A percentile compares a stretch with the other conserved stretches of the same genome.
These are phyloP conservation scores for Phytophthora pini DNA, from an alignment of 352 stramenopile genomes.

Conservation along the genomic window DNA sequence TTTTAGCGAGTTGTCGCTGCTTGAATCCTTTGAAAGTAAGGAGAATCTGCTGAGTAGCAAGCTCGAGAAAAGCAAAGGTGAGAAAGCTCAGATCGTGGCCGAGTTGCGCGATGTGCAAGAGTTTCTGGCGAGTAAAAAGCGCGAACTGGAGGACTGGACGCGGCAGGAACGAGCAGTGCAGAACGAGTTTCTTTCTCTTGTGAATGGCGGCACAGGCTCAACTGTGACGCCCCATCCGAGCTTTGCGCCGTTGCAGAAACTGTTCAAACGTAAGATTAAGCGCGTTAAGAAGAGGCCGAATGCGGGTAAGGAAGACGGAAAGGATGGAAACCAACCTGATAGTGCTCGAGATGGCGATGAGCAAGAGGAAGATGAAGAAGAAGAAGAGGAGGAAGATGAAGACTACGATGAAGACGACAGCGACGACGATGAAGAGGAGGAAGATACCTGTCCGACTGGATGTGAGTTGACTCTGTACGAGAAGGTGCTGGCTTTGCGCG, in stretches of 20 bases:
- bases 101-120: slow-evolving; percentile 84
- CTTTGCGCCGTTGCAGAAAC: slow-evolving; percentile 83
- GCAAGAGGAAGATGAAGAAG: slow-evolving; percentile 76
- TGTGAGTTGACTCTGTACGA: slow-evolving; percentile 93
- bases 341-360: slow-evolving; percentile 64
- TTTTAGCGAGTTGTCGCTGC: slow-evolving; percentile 82
- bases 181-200: slow-evolving; percentile 69
- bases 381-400: slow-evolving; percentile 75
- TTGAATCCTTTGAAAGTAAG: slow-evolving; percentile 92
- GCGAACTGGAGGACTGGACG: slow-evolving; percentile 83
- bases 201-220: slow-evolving; percentile 66
- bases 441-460: slow-evolving; percentile 89
- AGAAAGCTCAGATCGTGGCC: slow-evolving; percentile 88
- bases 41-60: slow-evolving; percentile 90
- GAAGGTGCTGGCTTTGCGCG: slow-evolving; percentile 90
- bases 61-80: slow-evolving; percentile 79
- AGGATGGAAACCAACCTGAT: slow-evolving; percentile 37
- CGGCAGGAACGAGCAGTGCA: slow-evolving; percentile 69
- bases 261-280: slow-evolving; percentile 94
- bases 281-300: slow-evolving; percentile 81
- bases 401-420: slow-evolving; percentile 91
- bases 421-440: slow-evolving; percentile 92
- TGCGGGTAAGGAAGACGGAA: slow-evolving; percentile 37
- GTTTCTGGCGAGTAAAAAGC: slow-evolving; percentile 73
- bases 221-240: slow-evolving; percentile 57